Evolutionary conservation across 1,284 basidiomycete species (phyloP).

Genomic region (Apiotrichum domesticum): DNA sequence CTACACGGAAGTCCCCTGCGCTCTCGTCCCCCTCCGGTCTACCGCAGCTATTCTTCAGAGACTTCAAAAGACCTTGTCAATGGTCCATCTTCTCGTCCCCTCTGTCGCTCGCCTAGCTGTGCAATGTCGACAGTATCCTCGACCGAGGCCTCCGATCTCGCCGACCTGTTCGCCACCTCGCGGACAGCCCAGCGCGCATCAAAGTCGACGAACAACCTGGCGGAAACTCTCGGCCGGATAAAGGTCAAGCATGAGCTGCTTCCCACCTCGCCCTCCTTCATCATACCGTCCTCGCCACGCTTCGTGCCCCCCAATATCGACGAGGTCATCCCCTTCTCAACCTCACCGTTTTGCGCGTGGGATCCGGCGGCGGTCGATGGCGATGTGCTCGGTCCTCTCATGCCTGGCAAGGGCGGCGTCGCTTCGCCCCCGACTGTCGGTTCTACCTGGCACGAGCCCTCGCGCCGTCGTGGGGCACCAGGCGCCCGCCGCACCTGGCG

Average conservation of each 20-base stretch:
- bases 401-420: neutral
- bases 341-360: conserved; percentile 26
- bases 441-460: conserved; percentile 17
- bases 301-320: conserved; percentile 19
- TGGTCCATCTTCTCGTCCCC: neutral
- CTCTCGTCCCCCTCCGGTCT: neutral
- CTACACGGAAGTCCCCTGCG: neutral
- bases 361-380: conserved; percentile 7
- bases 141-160: conserved; percentile 8
- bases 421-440: neutral
- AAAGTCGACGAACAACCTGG: conserved; percentile 4
- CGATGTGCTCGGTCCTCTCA: neutral
- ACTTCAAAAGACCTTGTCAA: too few relatives aligned
- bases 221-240: neutral
- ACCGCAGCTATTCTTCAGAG: neutral
- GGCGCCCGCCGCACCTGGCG: conserved; percentile 10
- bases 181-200: neutral
- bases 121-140: neutral
- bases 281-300: neutral
- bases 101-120: neutral
- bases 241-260: neutral
- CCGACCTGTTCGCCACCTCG: neutral
- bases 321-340: conserved; percentile 23
- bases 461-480: conserved; percentile 9
- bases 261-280: neutral